Conservation (phyloP, 352 stramenopile species). For the Globisporangium paroecandrum region DNA sequence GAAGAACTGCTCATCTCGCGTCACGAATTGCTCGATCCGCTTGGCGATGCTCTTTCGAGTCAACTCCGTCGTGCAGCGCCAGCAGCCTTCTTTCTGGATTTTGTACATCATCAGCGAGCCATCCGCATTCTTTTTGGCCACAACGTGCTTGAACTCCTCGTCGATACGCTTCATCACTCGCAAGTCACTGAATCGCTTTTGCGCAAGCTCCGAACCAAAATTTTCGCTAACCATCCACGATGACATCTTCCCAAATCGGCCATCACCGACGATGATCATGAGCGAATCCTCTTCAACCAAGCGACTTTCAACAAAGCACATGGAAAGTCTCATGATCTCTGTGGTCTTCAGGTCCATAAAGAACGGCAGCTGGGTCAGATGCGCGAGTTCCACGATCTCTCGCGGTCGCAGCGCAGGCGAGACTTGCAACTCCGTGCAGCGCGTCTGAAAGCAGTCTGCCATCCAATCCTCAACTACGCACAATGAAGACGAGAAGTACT, state of each 20-base stretch:
- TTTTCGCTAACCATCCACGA: constrained; percentile 8
- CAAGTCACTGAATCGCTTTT: background rate
- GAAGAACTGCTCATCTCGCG: background rate
- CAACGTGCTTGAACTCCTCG: constrained; percentile 8
- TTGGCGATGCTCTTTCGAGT: constrained; percentile 8
- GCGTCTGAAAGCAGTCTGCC: constrained; percentile 3
- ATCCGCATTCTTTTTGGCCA: background rate
- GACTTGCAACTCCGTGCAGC: constrained; percentile 5
- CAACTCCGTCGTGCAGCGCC: constrained; percentile 10
- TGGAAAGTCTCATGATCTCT: constrained; percentile 27
- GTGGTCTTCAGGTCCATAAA: constrained; percentile 25
- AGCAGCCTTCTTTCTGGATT: constrained; percentile 16
- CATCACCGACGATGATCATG: constrained; percentile 13
- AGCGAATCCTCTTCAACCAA: constrained; percentile 16
- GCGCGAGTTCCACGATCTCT: constrained; percentile 19
- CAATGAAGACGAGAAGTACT: constrained; percentile 13
- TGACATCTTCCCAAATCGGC: constrained; percentile 8
- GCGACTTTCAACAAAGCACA: constrained; percentile 22
- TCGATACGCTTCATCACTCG: constrained; percentile 9
- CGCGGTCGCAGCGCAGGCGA: constrained; percentile 17
- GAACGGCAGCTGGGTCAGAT: constrained; percentile 26
- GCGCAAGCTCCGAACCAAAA: background rate
- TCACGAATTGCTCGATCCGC: constrained; percentile 4
- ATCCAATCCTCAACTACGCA: constrained; percentile 1
- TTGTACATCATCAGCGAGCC: constrained; percentile 18